These are phyloP conservation scores for Aureobasidium pullulans DNA, from an alignment of 2,329 filamentous ascomycete genomes.

Conservation along the genomic window DNA sequence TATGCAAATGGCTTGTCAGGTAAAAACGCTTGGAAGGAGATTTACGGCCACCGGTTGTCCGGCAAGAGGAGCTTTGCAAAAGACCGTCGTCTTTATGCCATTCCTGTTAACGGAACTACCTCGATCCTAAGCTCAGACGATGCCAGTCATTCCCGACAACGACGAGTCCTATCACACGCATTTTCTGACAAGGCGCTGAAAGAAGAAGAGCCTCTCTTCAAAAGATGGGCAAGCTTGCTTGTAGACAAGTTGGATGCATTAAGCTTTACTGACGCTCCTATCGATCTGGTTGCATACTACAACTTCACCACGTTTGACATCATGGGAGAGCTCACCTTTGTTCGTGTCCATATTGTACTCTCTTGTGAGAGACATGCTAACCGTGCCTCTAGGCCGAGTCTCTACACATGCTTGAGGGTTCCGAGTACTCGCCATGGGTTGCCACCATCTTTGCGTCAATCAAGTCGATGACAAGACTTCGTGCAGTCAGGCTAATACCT, in stretches of 20 bases:
- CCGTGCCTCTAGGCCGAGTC: constrained; percentile 20
- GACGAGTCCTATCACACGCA: constrained; percentile 34
- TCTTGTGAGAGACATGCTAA: no score
- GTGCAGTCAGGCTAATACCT: constrained; percentile 11
- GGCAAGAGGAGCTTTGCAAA: constrained; percentile 21
- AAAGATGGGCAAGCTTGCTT: constrained; percentile 34
- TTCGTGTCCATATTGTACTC: no score
- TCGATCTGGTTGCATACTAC: constrained; percentile 24
- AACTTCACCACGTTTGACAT: constrained; percentile 27
- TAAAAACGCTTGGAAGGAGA: constrained; percentile 35
- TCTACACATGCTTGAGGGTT: constrained; percentile 25
- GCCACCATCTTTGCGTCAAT: constrained; percentile 15
- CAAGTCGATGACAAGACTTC: constrained; percentile 12
- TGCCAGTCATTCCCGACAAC: constrained; percentile 31
- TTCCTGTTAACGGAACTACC: constrained; percentile 15
- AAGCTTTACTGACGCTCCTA: constrained; percentile 23
- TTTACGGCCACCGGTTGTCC: constrained; percentile 19
- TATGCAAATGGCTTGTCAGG: constrained; percentile 6
- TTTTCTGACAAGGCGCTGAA: constrained; percentile 34
- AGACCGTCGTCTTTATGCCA: constrained; percentile 17
- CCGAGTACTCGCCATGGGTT: constrained; percentile 17
- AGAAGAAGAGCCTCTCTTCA: constrained; percentile 34
- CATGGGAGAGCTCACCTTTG: constrained; percentile 22
- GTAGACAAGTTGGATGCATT: constrained; percentile 32
- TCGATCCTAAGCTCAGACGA: constrained; percentile 26